Conservation (phyloP, 768 basidiomycete genomes). For the Trametes maxima region DNA sequence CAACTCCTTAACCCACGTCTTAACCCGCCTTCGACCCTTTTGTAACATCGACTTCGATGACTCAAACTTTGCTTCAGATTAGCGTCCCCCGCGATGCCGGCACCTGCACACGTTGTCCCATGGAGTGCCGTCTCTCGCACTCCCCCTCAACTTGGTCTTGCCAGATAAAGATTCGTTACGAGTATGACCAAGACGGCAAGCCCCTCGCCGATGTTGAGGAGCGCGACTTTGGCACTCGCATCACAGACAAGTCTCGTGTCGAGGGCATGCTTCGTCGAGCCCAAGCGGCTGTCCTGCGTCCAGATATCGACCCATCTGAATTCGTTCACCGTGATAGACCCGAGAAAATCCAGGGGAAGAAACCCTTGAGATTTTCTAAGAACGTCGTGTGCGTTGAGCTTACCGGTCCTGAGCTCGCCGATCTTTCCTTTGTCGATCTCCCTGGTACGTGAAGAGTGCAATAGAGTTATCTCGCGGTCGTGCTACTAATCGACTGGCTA, state of each 20-base stretch:
- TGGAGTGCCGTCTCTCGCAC: constrained; percentile 38
- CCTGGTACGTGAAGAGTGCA: constrained; percentile 23
- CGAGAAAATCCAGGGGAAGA: neutral
- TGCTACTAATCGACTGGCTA: neutral
- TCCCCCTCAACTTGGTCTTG: constrained; percentile 28
- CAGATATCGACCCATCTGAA: constrained; percentile 35
- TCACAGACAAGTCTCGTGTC: constrained; percentile 47
- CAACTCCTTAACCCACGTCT: neutral
- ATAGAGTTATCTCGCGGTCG: neutral
- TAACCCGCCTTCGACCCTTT: neutral
- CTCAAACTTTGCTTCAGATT: constrained; percentile 14
- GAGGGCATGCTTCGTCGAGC: constrained; percentile 61
- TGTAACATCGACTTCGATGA: neutral
- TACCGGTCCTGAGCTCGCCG: constrained; percentile 29
- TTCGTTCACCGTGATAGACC: constrained; percentile 13
- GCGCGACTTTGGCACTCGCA: constrained; percentile 43
- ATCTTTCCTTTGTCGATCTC: constrained; percentile 33
- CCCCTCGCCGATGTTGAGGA: constrained; percentile 28
- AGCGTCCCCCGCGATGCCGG: constrained; percentile 34
- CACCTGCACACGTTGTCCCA: constrained; percentile 48
- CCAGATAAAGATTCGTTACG: constrained; percentile 47
- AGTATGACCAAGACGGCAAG: constrained; percentile 38
- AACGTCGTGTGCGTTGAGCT: constrained; percentile 34
- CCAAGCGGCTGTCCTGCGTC: constrained; percentile 61
- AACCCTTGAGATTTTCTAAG: constrained; percentile 24